These are phyloP conservation scores for apple (Malus domestica) DNA, from an alignment of 306 rosid genomes.

Conservation along the genomic window DNA sequence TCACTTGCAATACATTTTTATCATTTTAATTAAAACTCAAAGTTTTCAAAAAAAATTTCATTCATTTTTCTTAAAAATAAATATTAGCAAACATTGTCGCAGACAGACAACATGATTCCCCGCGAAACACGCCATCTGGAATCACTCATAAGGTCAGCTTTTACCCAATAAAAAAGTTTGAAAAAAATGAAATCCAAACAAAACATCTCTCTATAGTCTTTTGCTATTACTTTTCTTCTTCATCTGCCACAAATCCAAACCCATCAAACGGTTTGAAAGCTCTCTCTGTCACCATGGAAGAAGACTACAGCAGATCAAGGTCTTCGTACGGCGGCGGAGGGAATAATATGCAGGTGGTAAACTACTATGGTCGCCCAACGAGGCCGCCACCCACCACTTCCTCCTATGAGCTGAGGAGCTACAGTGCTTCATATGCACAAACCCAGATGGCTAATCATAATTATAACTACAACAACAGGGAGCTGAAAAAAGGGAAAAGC, in stretches of 20 bases:
- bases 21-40: too few species aligned
- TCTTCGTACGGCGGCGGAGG: slow-evolving; percentile 37
- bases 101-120: slow-evolving; percentile 37
- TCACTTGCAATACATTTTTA: too few species aligned
- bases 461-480: slow-evolving; percentile 20
- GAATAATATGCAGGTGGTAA: slow-evolving; percentile 53
- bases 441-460: slow-evolving; percentile 29
- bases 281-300: slow-evolving; percentile 39
- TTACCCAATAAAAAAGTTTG: too few species aligned
- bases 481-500: slow-evolving; percentile 62
- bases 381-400: slow-evolving; percentile 21
- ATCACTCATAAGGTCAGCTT: slow-evolving; percentile 19
- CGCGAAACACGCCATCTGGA: slow-evolving; percentile 37
- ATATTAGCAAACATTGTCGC: not conserved
- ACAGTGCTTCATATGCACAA: slow-evolving; percentile 49
- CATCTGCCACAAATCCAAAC: not conserved
- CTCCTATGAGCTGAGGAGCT: slow-evolving; percentile 42
- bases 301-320: slow-evolving; percentile 50
- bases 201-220: slow-evolving; percentile 2
- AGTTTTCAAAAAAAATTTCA: not conserved
- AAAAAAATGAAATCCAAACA: not conserved
- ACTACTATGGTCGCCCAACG: slow-evolving; percentile 44
- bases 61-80: not conserved
- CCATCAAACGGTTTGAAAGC: not conserved
- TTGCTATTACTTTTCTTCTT: not conserved